Conservation (phyloP, 2,329 filamentous ascomycete species). For the Sordariomycetes sp. region DNA sequence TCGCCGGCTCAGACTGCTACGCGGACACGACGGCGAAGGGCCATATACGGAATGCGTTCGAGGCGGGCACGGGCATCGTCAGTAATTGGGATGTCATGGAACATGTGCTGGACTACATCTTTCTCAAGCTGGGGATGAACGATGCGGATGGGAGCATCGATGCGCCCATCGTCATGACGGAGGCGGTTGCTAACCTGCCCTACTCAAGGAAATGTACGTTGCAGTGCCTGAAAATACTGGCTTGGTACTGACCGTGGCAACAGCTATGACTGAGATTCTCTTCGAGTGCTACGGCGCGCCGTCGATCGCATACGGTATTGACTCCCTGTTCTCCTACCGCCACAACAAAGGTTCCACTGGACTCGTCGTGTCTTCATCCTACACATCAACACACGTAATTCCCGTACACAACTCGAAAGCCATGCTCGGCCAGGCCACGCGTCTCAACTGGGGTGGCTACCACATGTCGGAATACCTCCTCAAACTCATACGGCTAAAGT, state of each 20-base stretch:
- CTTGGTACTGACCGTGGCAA: constrained; percentile 9
- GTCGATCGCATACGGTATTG: constrained; percentile 86
- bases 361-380: constrained; percentile 82
- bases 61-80: constrained; percentile 81
- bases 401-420: constrained; percentile 84
- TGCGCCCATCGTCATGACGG: constrained; percentile 87
- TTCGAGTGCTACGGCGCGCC: constrained; percentile 94
- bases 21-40: constrained; percentile 87
- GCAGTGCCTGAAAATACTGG: not conserved
- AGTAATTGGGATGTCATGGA: constrained; percentile 99
- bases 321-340: constrained; percentile 90
- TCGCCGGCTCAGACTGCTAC: constrained; percentile 87
- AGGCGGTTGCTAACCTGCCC: constrained; percentile 81
- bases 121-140: constrained; percentile 86
- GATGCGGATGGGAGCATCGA: constrained; percentile 66
- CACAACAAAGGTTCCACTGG: constrained; percentile 86
- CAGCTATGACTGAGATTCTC: constrained; percentile 93
- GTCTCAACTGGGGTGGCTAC: constrained; percentile 90
- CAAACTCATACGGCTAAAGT: constrained; percentile 84
- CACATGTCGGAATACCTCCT: constrained; percentile 86
- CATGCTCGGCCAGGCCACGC: constrained; percentile 73
- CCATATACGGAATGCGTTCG: constrained; percentile 85
- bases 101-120: constrained; percentile 86
- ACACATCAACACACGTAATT: constrained; percentile 91
- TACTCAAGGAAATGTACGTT: constrained; percentile 78